Evolutionary conservation across 108 stramenopile species (phyloP).

Genomic region (Pseudonitzschia multistriata): DNA sequence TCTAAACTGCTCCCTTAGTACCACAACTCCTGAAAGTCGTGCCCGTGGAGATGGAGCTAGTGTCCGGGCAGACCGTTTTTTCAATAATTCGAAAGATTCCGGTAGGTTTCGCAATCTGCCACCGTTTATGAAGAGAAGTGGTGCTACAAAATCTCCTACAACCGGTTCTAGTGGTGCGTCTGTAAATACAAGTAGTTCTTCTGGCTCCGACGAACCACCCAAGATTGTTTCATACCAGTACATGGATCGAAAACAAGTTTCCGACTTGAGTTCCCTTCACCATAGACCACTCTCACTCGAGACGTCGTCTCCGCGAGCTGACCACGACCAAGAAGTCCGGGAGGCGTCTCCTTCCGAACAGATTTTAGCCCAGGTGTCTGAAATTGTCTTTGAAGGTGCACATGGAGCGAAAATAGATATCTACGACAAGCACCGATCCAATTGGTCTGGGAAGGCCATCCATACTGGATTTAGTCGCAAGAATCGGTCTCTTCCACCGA

Average conservation of each 20-base stretch:
- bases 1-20: neutral
- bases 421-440: conserved; percentile 13
- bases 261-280: conserved; percentile 32
- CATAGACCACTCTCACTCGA: neutral
- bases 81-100: conserved; percentile 13
- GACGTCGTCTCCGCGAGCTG: conserved; percentile 22
- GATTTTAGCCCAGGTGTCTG: conserved; percentile 20
- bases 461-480: conserved; percentile 21
- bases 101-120: conserved; percentile 12
- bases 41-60: conserved; percentile 37
- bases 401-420: conserved; percentile 16
- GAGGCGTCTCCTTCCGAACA: conserved; percentile 27
- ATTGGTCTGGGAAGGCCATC: neutral
- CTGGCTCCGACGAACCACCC: conserved; percentile 26
- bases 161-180: conserved; percentile 25
- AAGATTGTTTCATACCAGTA: conserved; percentile 35
- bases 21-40: neutral
- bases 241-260: conserved; percentile 28
- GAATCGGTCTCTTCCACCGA: conserved; percentile 35
- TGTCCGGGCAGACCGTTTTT: conserved; percentile 35
- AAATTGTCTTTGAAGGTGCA: conserved; percentile 37
- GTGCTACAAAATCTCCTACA: conserved; percentile 21
- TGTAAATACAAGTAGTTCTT: conserved; percentile 26
- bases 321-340: conserved; percentile 4
- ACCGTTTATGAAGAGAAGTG: conserved; percentile 8